Evolutionary conservation across 208 protist genomes (phyloP).

Genomic region (Trypanosoma lewisi): DNA sequence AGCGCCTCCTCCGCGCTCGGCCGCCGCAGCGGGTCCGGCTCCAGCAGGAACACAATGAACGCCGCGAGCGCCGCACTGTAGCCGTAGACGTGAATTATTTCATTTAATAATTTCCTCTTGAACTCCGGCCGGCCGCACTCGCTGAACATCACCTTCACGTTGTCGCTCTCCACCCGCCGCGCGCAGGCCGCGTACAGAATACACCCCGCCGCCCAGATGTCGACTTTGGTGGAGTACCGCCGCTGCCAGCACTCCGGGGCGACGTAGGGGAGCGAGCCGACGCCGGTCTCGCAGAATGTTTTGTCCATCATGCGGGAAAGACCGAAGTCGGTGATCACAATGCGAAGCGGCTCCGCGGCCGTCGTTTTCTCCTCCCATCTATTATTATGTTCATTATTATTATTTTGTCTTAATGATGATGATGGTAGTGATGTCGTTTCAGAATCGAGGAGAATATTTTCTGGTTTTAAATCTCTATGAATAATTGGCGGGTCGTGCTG

Average conservation of each 20-base stretch:
- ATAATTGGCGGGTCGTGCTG: conserved; percentile 50
- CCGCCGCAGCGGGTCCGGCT: conserved; percentile 33
- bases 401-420: conserved; percentile 11
- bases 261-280: conserved; percentile 76
- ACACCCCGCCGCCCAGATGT: conserved; percentile 99
- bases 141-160: conserved; percentile 67
- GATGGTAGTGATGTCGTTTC: no score
- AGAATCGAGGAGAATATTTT: conserved; percentile 82
- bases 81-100: conserved; percentile 45
- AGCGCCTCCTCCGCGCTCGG: conserved; percentile 48
- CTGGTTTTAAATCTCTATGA: conserved; percentile 87
- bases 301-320: conserved; percentile 61
- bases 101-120: conserved; percentile 30
- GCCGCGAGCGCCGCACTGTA: conserved; percentile 41
- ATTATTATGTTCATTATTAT: conserved; percentile 9
- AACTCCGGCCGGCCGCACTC: conserved; percentile 46
- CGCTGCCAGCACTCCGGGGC: conserved; percentile 76
- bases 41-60: conserved; percentile 44
- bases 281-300: conserved; percentile 71
- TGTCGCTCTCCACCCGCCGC: conserved; percentile 48
- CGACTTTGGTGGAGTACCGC: conserved; percentile 97
- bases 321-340: conserved; percentile 79
- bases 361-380: conserved; percentile 18
- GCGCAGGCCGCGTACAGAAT: conserved; percentile 93
- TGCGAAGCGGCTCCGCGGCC: conserved; percentile 28